Evolutionary conservation across 805 yeast species (phyloP), one percentile per base, ranked within the genome.

Genomic region (Pichia membranifaciens): DNA sequence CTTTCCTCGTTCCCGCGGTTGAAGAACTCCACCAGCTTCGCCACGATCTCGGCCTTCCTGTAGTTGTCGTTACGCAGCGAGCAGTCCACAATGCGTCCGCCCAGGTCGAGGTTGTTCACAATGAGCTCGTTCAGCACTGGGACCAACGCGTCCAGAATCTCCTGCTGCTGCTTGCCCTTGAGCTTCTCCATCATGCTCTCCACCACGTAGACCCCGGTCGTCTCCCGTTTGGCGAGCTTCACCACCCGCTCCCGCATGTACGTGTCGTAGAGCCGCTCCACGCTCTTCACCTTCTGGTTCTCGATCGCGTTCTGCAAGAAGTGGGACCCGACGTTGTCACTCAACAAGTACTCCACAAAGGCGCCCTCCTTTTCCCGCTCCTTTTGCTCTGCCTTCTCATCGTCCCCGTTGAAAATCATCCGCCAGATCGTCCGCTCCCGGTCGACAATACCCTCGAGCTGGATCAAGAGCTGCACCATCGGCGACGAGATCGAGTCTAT

Each of bases 261-360:
- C 5, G 76, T 62, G 36, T 67, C 68, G 68, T 79, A 87, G 41
- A 91, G 64, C 56, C 96, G 75, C 56, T 82, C 85, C 18, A 85
- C 76, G 59, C 79, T 81, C 53, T 79, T 83, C 52, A 76, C 67
- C 54, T 93, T 80, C 51, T 83, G 81, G 49, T 75, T 76, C 41
- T 75, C 78, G 44, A 90, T 71, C 10, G 81, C 75, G 17, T 82
- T 75, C 64, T 93, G 88, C 23, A 91, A 71, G 69, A 93, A 91
- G 66, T 89, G 97, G 1, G 95, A 84, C 0, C 98, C 99, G n/a
- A 90, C 87, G 1, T 95, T 72, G 59, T 89, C 96, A 8, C 93
- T 79, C 33, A 91, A 67, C 46, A 90, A 71, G 58, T 84, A 85
- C 61, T 89, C 96, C 28, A 90, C 82, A 62, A 85, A 89, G 0